Percentiles rank a stretch among this genome's conserved stretches.
Conservation (phyloP, 2,329 filamentous ascomycete species). For the Fusarium begoniae region DNA sequence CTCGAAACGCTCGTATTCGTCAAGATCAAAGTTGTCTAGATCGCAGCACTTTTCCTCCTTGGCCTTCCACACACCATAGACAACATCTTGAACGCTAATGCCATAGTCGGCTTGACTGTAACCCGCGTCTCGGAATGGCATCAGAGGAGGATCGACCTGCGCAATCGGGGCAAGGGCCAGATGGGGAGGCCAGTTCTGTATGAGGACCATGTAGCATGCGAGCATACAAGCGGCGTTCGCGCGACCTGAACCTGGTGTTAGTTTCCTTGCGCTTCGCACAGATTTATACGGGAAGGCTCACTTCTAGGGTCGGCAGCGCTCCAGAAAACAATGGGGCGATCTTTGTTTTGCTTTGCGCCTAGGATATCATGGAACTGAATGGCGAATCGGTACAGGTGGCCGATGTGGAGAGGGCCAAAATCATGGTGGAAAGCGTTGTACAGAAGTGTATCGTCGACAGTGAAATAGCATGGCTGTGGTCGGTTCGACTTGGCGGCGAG, state of each 20-base stretch:
- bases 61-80: conserved; percentile 98
- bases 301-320: conserved; percentile 91
- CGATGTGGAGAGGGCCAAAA: conserved; percentile 97
- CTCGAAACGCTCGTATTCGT: conserved; percentile 97
- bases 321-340: conserved; percentile 94
- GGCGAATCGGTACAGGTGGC: conserved; percentile 95
- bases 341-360: conserved; percentile 88
- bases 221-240: conserved; percentile 95
- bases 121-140: conserved; percentile 98
- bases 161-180: conserved; percentile 94
- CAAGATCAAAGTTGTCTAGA: conserved; percentile 91
- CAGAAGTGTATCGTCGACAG: conserved; percentile 87
- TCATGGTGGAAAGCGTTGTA: conserved; percentile 99
- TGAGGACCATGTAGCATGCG: conserved; percentile 98
- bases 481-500: conserved; percentile 41
- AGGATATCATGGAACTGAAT: conserved; percentile 96
- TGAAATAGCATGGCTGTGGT: conserved; percentile 87
- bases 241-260: conserved; percentile 65
- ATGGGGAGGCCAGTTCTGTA: conserved; percentile 97
- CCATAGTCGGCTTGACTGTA: conserved; percentile 99
- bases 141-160: conserved; percentile 94
- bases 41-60: conserved; percentile 95
- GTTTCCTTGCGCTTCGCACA: conserved; percentile 1
- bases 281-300: conserved; percentile 55
- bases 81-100: conserved; percentile 94